Evolutionary conservation across 179 eudicot species (phyloP), one percentile per base, ranked within the genome.

Genomic region (Heliamphora pulchella): DNA sequence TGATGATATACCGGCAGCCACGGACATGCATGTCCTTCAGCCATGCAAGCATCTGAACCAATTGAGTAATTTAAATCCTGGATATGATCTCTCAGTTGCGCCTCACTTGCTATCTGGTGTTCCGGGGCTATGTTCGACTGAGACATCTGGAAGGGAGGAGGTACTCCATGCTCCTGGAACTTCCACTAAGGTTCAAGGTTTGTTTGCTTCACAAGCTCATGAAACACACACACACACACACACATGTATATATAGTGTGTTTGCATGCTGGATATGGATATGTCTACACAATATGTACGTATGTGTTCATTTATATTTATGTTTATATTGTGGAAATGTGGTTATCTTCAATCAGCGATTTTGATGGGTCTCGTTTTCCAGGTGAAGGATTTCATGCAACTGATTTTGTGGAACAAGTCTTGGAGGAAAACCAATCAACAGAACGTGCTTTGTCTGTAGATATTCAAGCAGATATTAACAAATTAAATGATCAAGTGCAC

Each of bases 41-140:
- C 90, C 88, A 54, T 92, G 94, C 84, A 85, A 61, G 11, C 82
- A 58, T 73, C 31, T 47, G 54, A 85, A 83, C 75, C 80, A 86
- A 63, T 77, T 80, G 55, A 82, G 76, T 83, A 47, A 6, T 18
- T n/a, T 78, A 54, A 69, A 68, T 41, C 46, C 83, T 76, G 90
- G 61, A 64, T 59, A 57, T 79, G 74, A 81, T 73, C 68, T 58
- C 31, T 58, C 80, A 78, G 50, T 80, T 79, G 74, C 71, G 75
- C 75, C 85, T 50, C 80, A 77, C 22, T 55, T 80, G 48, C 83
- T 85, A 77, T 81, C 83, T 68, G 80, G 78, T 75, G 78, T 76
- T 13, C 58, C 54, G 59, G 84, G 80, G 57, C 47, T 57, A 20
- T 54, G 76, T 71, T 62, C 86, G 14, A 5, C 68, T n/a, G 89